Evolutionary conservation across 768 basidiomycete genomes (phyloP).

Genomic region (Rhizopogon roseolus): DNA sequence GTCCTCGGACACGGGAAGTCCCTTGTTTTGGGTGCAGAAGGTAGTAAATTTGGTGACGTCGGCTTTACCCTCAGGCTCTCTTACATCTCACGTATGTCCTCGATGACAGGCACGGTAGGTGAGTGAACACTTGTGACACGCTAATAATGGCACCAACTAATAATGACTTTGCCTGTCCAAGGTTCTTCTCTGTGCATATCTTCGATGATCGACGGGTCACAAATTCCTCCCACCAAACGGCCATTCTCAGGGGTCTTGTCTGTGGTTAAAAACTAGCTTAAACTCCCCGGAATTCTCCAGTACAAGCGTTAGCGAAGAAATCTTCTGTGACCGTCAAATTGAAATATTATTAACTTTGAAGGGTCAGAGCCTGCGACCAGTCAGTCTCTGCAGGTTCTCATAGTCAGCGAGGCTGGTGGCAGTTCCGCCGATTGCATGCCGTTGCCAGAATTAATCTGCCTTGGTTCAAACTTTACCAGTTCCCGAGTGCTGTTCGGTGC

Average conservation of each 20-base stretch:
- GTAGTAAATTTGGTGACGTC: background rate
- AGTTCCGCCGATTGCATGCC: background rate
- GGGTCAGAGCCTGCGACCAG: background rate
- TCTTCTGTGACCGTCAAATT: background rate
- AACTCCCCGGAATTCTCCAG: too few species aligned
- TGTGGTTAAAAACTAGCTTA: background rate
- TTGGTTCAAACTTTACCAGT: background rate
- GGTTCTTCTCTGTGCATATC: background rate
- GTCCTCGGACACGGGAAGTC: background rate
- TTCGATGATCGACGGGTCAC: background rate
- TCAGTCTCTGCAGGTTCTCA: background rate
- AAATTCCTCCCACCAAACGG: background rate
- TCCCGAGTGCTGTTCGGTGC: background rate
- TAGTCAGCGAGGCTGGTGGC: background rate
- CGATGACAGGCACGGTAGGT: background rate
- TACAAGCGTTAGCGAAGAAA: background rate
- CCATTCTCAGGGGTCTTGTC: background rate
- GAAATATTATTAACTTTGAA: background rate
- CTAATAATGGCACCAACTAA: background rate
- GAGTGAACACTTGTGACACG: too few species aligned
- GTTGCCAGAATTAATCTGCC: background rate
- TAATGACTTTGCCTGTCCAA: background rate
- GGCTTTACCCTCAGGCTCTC: background rate
- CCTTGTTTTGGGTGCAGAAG: background rate
- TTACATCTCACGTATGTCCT: background rate